Conservation (phyloP, 805 yeast species). For the Sungouiozyma intestinalis region DNA sequence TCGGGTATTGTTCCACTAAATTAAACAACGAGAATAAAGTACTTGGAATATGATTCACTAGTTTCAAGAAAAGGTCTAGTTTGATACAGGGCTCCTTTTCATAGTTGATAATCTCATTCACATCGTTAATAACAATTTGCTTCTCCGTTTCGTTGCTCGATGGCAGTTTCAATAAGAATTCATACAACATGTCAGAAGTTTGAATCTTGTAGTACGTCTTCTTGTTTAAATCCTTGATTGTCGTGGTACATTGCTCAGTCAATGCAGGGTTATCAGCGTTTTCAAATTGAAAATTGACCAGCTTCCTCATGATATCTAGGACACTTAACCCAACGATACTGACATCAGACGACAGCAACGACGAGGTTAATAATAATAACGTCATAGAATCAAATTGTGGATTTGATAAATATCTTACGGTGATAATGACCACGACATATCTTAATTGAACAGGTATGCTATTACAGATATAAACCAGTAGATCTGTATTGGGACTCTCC, state of each 20-base stretch:
- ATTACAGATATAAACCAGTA: conserved; percentile 55
- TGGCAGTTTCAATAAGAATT: conserved; percentile 38
- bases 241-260: conserved; percentile 38
- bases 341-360: conserved; percentile 63
- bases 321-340: conserved; percentile 83
- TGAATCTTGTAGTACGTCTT: conserved; percentile 85
- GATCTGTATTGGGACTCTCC: conserved; percentile 25
- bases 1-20: conserved; percentile 14
- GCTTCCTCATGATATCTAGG: conserved; percentile 58
- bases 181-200: conserved; percentile 68
- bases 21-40: conserved; percentile 11
- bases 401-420: conserved; percentile 29
- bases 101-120: conserved; percentile 13
- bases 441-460: conserved; percentile 78
- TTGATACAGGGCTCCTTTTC: conserved; percentile 17
- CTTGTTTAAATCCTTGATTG: conserved; percentile 60
- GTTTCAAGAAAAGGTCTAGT: conserved; percentile 20
- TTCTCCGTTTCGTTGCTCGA: conserved; percentile 13
- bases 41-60: conserved; percentile 12
- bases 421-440: conserved; percentile 48
- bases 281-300: conserved; percentile 39
- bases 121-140: conserved; percentile 12
- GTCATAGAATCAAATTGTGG: conserved; percentile 10
- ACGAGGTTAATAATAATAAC: conserved; percentile 39
- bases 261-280: conserved; percentile 21